Evolutionary conservation across 2,329 filamentous ascomycete genomes (phyloP), one percentile per base, ranked within the genome.

Genomic region (Cladorrhinum sp.): DNA sequence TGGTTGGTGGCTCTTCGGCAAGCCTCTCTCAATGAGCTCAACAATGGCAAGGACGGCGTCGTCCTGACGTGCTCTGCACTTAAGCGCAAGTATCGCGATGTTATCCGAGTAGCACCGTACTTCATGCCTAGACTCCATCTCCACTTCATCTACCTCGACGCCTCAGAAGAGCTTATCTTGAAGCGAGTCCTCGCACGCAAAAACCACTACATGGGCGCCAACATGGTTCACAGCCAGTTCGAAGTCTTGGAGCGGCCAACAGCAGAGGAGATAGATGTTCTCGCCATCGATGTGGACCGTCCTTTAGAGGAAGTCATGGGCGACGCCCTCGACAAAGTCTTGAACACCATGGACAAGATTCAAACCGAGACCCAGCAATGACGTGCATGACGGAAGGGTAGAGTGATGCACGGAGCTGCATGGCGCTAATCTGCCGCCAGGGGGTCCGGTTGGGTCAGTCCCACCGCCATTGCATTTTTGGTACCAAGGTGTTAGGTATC

Each of bases 1-100:
- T 99, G 95, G 95, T 86, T 99, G 65, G 91, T 89, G 51, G 81
- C 81, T 12, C 82, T 95, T 13, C 89, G 91, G 64, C 84, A 91
- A 65, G 88, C 87, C 69, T 85, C 86, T 6, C 79, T 87, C 58
- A 75, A 76, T 57, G 78, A 78, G 55, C 78, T 89, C 62, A 77
- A 79, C 58, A 75, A 74, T 53, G 85, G 86, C 38, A 81, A 84
- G 18, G 77, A 82, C 27, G 89, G 92, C 53, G 95, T 97, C n/a
- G 91, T 99, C 54, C 84, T 99, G 62, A 96, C 95, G 57, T 99
- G 95, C 82, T 96, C 92, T 12, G 95, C 93, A 1, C 83, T 99
- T 57, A 98, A 98, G 82, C 90, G 91, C 74, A 97, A 96, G 78
- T 99, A 99, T 80, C 88, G 95, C 68, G 95, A 99, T 70, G 90